Evolutionary conservation across 2,329 filamentous ascomycete genomes (phyloP).

Genomic region (Pseudomassariella vexata): DNA sequence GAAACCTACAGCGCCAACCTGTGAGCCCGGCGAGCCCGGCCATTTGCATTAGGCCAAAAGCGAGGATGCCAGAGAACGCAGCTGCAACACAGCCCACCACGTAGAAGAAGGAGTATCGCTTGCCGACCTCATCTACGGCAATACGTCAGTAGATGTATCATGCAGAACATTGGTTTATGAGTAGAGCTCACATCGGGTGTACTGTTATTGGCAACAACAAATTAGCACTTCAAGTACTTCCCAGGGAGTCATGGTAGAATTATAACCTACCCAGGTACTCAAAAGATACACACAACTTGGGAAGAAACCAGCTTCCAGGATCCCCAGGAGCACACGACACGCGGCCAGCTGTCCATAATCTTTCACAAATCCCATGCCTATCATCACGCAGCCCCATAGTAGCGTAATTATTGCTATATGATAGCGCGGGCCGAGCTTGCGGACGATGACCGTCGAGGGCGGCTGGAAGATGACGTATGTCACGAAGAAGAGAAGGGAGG

Average conservation of each 20-base stretch:
- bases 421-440: slow-evolving; percentile 57
- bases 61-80: slow-evolving; percentile 63
- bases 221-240: too few species aligned
- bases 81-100: slow-evolving; percentile 61
- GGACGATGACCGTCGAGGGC: slow-evolving; percentile 62
- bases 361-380: slow-evolving; percentile 59
- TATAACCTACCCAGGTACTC: slow-evolving; percentile 7
- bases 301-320: slow-evolving; percentile 68
- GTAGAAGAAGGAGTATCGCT: slow-evolving; percentile 65
- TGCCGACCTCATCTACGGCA: slow-evolving; percentile 60
- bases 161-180: too few species aligned
- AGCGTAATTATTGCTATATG: slow-evolving; percentile 50
- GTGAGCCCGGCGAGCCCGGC: slow-evolving; percentile 45
- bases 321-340: slow-evolving; percentile 53
- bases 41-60: slow-evolving; percentile 65
- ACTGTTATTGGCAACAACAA: slow-evolving; percentile 39
- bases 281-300: slow-evolving; percentile 65
- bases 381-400: slow-evolving; percentile 56
- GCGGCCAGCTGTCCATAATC: slow-evolving; percentile 46
- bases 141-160: too few species aligned
- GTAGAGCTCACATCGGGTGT: slow-evolving; percentile 53
- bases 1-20: slow-evolving; percentile 65
- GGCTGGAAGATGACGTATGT: slow-evolving; percentile 68
- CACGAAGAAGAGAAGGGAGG: slow-evolving; percentile 69
- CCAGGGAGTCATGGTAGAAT: neutral